phyloP scores from a whole-genome alignment of 2,329 filamentous ascomycete genomes.

The Aureobasidium sp. region DNA sequence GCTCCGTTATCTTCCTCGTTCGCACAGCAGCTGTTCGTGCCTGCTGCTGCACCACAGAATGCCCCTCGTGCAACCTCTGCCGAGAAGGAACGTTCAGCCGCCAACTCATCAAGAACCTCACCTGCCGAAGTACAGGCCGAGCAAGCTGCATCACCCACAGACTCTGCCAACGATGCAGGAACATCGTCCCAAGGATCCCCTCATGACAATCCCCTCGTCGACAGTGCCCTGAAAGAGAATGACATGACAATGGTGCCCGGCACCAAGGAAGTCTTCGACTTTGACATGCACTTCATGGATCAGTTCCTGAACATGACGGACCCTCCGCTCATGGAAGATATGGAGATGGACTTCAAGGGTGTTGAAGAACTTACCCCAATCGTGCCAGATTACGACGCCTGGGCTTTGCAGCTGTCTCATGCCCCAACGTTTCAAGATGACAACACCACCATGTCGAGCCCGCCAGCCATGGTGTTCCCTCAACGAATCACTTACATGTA shows the following conservation, averaged over 20 bases:
- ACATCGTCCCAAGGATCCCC: slow-evolving; percentile 3
- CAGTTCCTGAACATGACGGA: slow-evolving; percentile 12
- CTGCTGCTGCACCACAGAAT: neutral
- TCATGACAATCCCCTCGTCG: neutral
- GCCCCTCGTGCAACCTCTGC: neutral
- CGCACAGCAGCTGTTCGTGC: slow-evolving; percentile 6
- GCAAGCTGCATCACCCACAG: neutral
- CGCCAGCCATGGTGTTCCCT: slow-evolving; percentile 1
- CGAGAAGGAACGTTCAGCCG: neutral
- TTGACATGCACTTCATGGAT: slow-evolving; percentile 13
- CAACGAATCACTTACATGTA: slow-evolving; percentile 22
- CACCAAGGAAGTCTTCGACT: slow-evolving; percentile 4
- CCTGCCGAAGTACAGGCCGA: slow-evolving; percentile 4
- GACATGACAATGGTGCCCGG: neutral
- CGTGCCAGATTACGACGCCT: slow-evolving; percentile 13
- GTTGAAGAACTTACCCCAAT: slow-evolving; percentile 18
- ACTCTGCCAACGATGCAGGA: neutral
- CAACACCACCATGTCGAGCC: neutral
- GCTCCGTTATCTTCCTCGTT: slow-evolving; percentile 1
- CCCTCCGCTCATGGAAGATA: neutral
- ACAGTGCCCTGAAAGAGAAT: neutral
- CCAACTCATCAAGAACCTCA: neutral
- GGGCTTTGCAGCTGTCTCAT: slow-evolving; percentile 9
- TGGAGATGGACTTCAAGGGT: slow-evolving; percentile 16
- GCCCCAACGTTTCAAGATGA: neutral